phyloP scores from a whole-genome alignment of 2,329 filamentous ascomycete genomes.

The Phoma sp. region DNA sequence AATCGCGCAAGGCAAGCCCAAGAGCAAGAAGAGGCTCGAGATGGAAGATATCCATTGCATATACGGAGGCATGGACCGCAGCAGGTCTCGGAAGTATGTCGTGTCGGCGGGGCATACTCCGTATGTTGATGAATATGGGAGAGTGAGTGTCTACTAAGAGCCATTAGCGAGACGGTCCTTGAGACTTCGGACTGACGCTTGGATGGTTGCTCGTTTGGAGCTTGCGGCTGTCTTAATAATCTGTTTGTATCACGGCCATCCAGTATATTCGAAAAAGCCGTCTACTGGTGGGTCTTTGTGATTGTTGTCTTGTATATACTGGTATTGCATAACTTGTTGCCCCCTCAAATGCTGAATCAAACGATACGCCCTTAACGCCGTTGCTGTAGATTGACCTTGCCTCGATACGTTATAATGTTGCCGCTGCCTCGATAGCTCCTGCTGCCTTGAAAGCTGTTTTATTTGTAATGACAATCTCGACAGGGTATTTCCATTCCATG shows the following conservation, averaged over 20 bases:
- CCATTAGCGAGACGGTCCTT: neutral
- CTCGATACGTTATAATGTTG: conserved; percentile 41
- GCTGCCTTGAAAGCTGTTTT: conserved; percentile 54
- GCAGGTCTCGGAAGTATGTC: neutral
- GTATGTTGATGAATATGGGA: too few relatives aligned
- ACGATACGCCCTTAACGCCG: conserved; percentile 14
- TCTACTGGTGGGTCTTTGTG: neutral
- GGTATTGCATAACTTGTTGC: neutral
- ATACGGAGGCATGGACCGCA: conserved; percentile 13
- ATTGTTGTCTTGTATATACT: neutral
- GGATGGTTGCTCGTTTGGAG: neutral
- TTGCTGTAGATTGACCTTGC: conserved; percentile 5
- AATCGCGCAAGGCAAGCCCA: conserved; percentile 59
- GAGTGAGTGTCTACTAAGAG: too few relatives aligned
- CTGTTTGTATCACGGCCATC: neutral
- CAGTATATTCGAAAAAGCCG: neutral
- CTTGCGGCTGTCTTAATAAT: neutral
- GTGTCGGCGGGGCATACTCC: too few relatives aligned
- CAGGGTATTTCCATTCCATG: conserved; percentile 92
- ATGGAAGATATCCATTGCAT: conserved; percentile 55
- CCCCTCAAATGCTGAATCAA: neutral
- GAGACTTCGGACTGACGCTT: neutral
- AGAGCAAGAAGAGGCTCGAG: conserved; percentile 57
- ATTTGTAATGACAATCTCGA: conserved; percentile 69
- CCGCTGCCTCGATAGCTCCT: conserved; percentile 56